Evolutionary conservation across 441 rosid genomes (phyloP).

Genomic region (Populus hybrid): DNA sequence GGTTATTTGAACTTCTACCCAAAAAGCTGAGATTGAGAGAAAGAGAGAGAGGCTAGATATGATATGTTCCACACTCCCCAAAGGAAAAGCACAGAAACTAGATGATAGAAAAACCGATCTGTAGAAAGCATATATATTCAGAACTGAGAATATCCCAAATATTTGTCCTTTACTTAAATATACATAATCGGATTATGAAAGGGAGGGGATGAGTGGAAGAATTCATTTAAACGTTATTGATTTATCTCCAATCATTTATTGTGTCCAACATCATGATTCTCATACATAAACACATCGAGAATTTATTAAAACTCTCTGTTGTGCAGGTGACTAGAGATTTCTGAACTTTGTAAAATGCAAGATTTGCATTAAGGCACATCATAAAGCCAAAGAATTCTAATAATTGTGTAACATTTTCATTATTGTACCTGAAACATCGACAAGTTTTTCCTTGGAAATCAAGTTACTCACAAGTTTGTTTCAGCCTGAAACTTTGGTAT

Average conservation of each 20-base stretch:
- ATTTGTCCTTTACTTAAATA: slow-evolving; percentile 1
- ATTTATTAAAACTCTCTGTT: background rate
- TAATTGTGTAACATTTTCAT: background rate
- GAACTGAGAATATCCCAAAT: background rate
- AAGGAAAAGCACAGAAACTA: background rate
- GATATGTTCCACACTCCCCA: background rate
- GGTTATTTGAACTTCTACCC: background rate
- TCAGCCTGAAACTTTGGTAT: background rate
- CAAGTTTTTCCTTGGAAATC: background rate
- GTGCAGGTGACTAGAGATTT: background rate
- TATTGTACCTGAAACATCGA: background rate
- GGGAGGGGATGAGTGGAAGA: background rate
- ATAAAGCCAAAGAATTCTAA: background rate
- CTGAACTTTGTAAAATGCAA: background rate
- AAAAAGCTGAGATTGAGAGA: background rate
- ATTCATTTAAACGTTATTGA: background rate
- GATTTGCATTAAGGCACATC: background rate
- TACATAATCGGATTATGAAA: background rate
- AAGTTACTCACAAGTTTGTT: background rate
- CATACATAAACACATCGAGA: background rate
- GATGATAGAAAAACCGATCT: background rate
- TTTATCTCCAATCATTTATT: background rate
- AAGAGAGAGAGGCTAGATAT: background rate
- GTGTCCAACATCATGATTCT: background rate
- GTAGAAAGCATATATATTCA: background rate